Conservation (phyloP, 2,329 filamentous ascomycete genomes). For the Alternaria tenuissima region DNA sequence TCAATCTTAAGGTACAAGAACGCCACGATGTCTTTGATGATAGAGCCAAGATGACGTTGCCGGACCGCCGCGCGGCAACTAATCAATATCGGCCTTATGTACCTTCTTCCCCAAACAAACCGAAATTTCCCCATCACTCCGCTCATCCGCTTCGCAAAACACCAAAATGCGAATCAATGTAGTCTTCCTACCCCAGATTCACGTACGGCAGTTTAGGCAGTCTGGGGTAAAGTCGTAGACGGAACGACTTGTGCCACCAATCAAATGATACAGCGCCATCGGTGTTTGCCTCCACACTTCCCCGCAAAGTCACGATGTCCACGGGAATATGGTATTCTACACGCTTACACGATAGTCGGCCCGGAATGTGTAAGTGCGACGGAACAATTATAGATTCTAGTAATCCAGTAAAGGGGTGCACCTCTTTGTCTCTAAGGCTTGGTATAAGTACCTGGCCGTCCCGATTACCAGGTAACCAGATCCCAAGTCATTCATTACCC, state of each 20-base stretch:
- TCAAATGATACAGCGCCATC: slow-evolving; percentile 3
- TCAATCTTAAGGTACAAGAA: background rate
- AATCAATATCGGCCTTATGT: slow-evolving; percentile 1
- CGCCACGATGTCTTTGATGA: too few relatives aligned
- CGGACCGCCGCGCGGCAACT: background rate
- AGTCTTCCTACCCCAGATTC: slow-evolving; percentile 13
- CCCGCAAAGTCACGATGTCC: slow-evolving; percentile 11
- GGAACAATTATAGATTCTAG: slow-evolving; percentile 12
- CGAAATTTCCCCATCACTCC: background rate
- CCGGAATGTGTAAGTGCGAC: background rate
- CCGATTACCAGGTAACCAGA: background rate
- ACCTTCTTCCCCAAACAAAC: background rate
- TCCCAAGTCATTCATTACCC: background rate
- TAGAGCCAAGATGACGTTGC: background rate
- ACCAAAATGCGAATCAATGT: background rate
- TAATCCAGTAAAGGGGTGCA: background rate
- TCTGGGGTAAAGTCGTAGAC: slow-evolving; percentile 6
- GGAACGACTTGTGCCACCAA: slow-evolving; percentile 20
- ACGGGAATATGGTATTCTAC: background rate
- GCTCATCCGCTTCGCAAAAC: background rate
- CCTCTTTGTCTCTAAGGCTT: background rate
- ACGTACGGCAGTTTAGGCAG: background rate
- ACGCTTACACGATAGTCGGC: background rate
- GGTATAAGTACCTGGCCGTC: slow-evolving; percentile 7
- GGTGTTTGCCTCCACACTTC: slow-evolving; percentile 3